phyloP scores from a whole-genome alignment of 805 yeast species.

The Yamadazyma phyllophila region DNA sequence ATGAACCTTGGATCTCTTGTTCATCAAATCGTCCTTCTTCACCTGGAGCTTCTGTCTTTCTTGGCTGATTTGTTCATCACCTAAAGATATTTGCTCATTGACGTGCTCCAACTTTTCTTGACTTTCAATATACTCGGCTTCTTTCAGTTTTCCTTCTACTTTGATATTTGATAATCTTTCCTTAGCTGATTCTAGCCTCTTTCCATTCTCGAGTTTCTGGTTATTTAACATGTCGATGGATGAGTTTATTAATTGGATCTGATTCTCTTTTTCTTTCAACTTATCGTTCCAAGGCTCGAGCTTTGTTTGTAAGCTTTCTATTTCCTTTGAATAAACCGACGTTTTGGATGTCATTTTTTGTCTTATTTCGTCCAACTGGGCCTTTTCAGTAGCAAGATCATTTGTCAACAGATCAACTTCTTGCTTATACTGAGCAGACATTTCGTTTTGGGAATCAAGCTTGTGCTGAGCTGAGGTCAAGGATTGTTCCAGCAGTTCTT shows the following conservation, averaged over 20 bases:
- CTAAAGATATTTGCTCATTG: conserved; percentile 53
- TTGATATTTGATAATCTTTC: conserved; percentile 44
- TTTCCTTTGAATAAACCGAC: conserved; percentile 58
- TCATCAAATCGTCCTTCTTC: conserved; percentile 52
- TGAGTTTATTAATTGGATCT: conserved; percentile 61
- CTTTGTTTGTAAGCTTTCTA: conserved; percentile 59
- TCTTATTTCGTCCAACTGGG: conserved; percentile 60
- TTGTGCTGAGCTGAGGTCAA: conserved; percentile 46
- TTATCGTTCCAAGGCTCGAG: conserved; percentile 82
- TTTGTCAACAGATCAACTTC: conserved; percentile 47
- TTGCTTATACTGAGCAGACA: conserved; percentile 40
- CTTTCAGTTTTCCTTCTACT: conserved; percentile 49
- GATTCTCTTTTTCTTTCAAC: conserved; percentile 60
- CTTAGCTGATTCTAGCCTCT: conserved; percentile 46
- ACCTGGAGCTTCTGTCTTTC: conserved; percentile 51
- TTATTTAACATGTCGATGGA: conserved; percentile 58
- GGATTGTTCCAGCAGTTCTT: conserved; percentile 46
- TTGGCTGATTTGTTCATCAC: conserved; percentile 52
- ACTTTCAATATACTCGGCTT: conserved; percentile 43
- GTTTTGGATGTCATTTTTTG: conserved; percentile 72
- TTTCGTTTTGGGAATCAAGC: conserved; percentile 44
- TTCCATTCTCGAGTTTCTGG: conserved; percentile 33
- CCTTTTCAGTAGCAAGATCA: conserved; percentile 52
- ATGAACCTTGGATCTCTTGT: conserved; percentile 57
- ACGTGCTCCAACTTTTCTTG: conserved; percentile 50